Evolutionary conservation across 805 yeast genomes (phyloP), one percentile per base, ranked within the genome.

Genomic region (Suhomyces tanzawaensis): DNA sequence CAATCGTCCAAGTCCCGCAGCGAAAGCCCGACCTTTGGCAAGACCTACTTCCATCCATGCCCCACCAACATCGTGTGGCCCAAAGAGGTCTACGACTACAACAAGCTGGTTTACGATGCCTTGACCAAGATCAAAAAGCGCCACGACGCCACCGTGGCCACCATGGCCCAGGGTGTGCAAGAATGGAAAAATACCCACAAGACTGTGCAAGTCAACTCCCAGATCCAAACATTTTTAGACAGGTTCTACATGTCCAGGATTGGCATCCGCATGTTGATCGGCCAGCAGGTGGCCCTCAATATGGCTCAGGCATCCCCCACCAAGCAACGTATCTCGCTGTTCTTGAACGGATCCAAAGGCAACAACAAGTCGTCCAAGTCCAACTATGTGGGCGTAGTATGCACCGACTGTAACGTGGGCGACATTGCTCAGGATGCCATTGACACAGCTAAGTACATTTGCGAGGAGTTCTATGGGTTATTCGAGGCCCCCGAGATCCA

Each of bases 111-210:
- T 8, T 77, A 81, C 30, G 81, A 81, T 28, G 69, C 85, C 0
- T 68, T 88, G 43, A 74, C 77, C 36, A 77, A 73, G 44, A 88
- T 88, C 60, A 89, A 88, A 55, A 77, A 75, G 47, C 70, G 96
- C 23, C 96, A 88, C 58, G 96, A 89, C 60, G 95, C 95, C 7
- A 90, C 95, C 0, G 96, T 89, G 13, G 82, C 95, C 12, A 87
- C 96, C 0, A 82, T 89, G 53, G 95, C 95, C 1, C 87, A 86
- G 48, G 96, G 96, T 24, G 95, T 89, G 7, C 82, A 83, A 51
- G 95, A 87, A 58, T 89, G 96, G 95, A 88, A 88, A 53, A 72
- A 70, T 18, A 62, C 57, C 27, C 65, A 61, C 58, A 69, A 57
- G 36, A 67, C 72, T 9, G 66, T 72, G 29, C 47, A 74, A 21